These are phyloP conservation scores for Tetradesmus lagerheimii DNA, from an alignment of 139 green algal genomes.

Conservation along the genomic window DNA sequence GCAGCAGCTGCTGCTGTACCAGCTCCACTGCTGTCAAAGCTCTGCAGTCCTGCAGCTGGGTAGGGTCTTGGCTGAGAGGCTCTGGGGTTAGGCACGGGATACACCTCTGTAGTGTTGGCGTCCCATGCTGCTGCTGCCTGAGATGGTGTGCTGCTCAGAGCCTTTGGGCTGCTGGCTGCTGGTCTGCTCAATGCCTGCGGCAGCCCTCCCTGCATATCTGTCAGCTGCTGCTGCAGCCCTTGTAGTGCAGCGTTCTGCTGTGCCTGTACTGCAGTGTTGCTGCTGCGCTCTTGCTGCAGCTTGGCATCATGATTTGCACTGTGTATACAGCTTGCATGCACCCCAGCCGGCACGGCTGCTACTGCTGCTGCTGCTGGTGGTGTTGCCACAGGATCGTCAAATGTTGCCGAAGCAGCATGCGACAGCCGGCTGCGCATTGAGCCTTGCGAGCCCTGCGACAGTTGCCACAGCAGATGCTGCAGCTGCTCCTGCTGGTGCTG, in stretches of 20 bases:
- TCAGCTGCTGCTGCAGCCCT: background rate
- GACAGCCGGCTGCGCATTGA: background rate
- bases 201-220: background rate
- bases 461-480: background rate
- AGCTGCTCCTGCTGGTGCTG: conserved; percentile 32
- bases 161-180: background rate
- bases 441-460: background rate
- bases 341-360: background rate
- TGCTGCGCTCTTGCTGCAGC: background rate
- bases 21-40: background rate
- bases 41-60: background rate
- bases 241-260: background rate
- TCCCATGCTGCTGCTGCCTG: background rate
- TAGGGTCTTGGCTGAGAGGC: background rate
- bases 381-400: background rate
- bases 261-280: background rate
- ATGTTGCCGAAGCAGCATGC: background rate
- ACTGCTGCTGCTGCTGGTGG: background rate
- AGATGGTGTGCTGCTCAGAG: background rate
- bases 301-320: too few relatives aligned
- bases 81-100: background rate
- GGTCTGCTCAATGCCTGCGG: background rate
- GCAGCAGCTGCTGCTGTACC: background rate
- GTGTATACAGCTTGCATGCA: too few relatives aligned
- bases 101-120: background rate